These are phyloP conservation scores for Candida mattraensis DNA, from an alignment of 805 yeast genomes.

Conservation along the genomic window DNA sequence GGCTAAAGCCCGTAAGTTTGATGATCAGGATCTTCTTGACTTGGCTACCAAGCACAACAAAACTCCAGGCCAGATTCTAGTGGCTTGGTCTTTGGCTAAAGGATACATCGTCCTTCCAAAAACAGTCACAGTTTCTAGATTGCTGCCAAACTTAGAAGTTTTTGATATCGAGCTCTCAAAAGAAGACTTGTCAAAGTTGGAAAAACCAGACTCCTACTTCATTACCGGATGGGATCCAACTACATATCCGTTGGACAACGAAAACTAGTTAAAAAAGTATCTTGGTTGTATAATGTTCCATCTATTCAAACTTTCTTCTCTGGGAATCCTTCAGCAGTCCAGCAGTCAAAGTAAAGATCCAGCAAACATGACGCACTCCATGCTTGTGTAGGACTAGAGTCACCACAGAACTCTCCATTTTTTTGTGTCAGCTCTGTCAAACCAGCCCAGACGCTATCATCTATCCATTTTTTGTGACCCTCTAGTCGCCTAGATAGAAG, in stretches of 20 bases:
- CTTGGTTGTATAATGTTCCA: conserved; percentile 1
- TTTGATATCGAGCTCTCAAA: conserved; percentile 42
- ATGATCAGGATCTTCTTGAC: conserved; percentile 41
- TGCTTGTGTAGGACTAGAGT: conserved; percentile 95
- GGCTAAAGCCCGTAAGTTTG: conserved; percentile 50
- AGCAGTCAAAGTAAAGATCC: conserved; percentile 72
- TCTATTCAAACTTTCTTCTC: conserved; percentile 2
- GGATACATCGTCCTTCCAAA: conserved; percentile 49
- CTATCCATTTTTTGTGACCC: conserved; percentile 69
- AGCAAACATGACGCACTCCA: conserved; percentile 90
- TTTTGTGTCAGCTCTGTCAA: conserved; percentile 89
- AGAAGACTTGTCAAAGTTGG: conserved; percentile 37
- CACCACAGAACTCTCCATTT: conserved; percentile 76
- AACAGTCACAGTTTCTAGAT: conserved; percentile 36
- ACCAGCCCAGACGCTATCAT: conserved; percentile 88
- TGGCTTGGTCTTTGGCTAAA: conserved; percentile 67
- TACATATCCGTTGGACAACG: conserved; percentile 19
- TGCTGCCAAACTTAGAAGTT: conserved; percentile 41
- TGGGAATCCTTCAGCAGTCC: conserved; percentile 31
- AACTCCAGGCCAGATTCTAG: conserved; percentile 57
- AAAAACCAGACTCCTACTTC: conserved; percentile 19
- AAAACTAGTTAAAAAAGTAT: conserved; percentile 7
- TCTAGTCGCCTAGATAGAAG: conserved; percentile 59
- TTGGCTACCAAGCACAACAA: conserved; percentile 50
- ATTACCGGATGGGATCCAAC: conserved; percentile 26